A percentile compares a stretch with the other conserved stretches of the same genome.
Conservation (phyloP, 345 rosid species). For the Cardamine resedifolia region DNA sequence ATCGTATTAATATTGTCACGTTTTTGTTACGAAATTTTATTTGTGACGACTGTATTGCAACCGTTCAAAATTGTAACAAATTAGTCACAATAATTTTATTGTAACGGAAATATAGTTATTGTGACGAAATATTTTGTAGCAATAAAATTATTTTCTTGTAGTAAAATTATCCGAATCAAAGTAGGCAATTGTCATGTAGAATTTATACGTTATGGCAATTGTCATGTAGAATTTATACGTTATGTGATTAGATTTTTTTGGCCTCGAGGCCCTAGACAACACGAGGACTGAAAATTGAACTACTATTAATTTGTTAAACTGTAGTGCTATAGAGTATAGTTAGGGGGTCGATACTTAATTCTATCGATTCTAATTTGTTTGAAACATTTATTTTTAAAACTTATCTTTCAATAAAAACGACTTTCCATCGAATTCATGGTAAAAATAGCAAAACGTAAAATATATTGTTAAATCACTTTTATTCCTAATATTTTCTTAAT, state of each 20-base stretch:
- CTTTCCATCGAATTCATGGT: background rate
- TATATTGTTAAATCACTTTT: background rate
- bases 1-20: too few species aligned
- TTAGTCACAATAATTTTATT: too few species aligned
- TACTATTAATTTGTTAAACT: background rate
- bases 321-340: background rate
- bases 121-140: too few species aligned
- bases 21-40: too few species aligned
- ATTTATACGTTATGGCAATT: too few species aligned
- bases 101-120: too few species aligned
- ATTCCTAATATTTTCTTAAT: background rate
- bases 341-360: background rate
- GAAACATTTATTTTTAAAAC: background rate
- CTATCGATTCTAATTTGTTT: background rate
- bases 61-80: too few species aligned
- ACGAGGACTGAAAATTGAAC: background rate
- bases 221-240: too few species aligned
- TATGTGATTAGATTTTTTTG: background rate
- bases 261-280: background rate
- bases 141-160: too few species aligned
- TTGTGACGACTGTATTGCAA: too few species aligned
- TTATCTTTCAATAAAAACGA: background rate
- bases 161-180: too few species aligned
- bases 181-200: too few species aligned
- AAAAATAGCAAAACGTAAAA: background rate